Evolutionary conservation across 768 basidiomycete species (phyloP), one percentile per base, ranked within the genome.

Genomic region (Tylopilus sp.): DNA sequence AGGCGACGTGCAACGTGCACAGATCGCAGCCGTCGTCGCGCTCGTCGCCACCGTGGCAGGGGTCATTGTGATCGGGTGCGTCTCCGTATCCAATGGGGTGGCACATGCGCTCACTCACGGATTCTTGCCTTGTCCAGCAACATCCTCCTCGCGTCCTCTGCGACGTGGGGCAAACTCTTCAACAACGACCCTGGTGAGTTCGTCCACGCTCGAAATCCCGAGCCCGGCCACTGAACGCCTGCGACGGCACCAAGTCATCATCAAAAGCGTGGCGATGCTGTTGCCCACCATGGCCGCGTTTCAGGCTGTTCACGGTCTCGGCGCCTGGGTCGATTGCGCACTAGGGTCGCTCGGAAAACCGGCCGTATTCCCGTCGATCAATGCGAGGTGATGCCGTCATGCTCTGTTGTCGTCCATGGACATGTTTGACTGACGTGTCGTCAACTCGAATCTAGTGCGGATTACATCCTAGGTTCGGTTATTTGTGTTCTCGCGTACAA

Each of bases 81-180:
- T 51, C 31, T 36, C 31, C 4, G 28, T 7, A 28, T 30, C 4
- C 9, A 21, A 4, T 2, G 40, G 43, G 11, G 15, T 10, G 20
- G 31, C 38, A 12, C 10, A 36, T 5, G 39, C 11, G 28, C 47
- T 51, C 35, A 50, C n/a, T n/a, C n/a, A n/a, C n/a, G n/a, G n/a
- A n/a, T n/a, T n/a, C n/a, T n/a, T 18, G 2, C 35, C 4, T 18
- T 21, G 28, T 33, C 17, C 12, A 79, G 79, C 46, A 56, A 65
- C 1, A 57, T 76, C 51, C 75, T 79, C 51, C 55, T 78, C 48
- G 62, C 71, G 23, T 80, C 73, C 63, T 65, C 78, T 11, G 57
- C 73, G 35, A 67, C 71, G 6, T 85, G 80, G 80, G 85, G 75
- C 10, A 68, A 73, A 47, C 56, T 87, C 17, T 86, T 86, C 72